Evolutionary conservation across 2,329 filamentous ascomycete species (phyloP), one percentile per base, ranked within the genome.

Genomic region (Botryotinia globosa): DNA sequence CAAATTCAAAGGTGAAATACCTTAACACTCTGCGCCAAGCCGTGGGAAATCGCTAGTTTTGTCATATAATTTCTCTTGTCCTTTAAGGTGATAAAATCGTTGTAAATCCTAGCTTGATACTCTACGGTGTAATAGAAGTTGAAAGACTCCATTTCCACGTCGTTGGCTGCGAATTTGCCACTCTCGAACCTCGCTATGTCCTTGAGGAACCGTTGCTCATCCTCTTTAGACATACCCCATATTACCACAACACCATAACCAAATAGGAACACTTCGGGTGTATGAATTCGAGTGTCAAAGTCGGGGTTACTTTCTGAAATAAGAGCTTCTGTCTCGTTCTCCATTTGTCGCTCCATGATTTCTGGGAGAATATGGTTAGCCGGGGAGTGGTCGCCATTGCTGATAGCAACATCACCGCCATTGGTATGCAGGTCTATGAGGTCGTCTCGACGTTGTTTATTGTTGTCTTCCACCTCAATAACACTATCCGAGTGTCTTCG

Each of bases 91-190:
- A 99, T 99, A 79, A 99, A 99, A 83, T 99, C 96, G 83, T 99
- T 99, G 87, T 99, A 99, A 82, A 99, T 99, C 69, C 96, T 91
- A 34, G 96, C 94, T 83, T 99, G 97, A 81, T 99, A 99, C 81
- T 98, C 95, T 79, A 92, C 89, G 4, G 96, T 98, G 84, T 99
- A 98, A 85, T 99, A 99, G 82, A 98, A 99, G 82, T 99, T 99
- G 87, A 99, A 99, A 80, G 95, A 94, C 82, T 99, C 96, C 64
- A 94, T 93, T 83, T 99, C 95, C 44, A 97, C 91, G 77, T 97
- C 94, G 80, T 97, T 94, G 18, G 91, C 89, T 39, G 90, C 90
- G 66, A 98, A 87, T 82, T 97, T 97, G 80, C 97, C 95, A 58
- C 90, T 88, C 82, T 98, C 96, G 78, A 98, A 99, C 80, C 96